Conservation (phyloP, 2,329 filamentous ascomycete species). For the Xylariomycetidae sp. region DNA sequence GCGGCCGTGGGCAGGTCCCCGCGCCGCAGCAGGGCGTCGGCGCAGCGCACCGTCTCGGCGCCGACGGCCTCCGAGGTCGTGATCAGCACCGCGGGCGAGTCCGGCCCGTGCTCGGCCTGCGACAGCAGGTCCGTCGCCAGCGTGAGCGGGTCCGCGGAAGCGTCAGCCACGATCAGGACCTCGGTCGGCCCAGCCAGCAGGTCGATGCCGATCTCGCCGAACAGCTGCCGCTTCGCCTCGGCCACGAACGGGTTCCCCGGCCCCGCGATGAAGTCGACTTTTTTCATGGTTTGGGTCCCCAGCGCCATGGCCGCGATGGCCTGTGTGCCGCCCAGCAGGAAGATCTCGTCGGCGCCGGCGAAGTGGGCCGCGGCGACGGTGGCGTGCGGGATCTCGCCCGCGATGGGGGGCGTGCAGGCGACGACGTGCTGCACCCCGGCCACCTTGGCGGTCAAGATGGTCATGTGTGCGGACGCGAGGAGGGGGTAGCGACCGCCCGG, state of each 20-base stretch:
- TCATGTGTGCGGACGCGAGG: constrained; percentile 51
- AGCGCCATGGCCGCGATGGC: constrained; percentile 48
- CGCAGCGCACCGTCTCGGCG: constrained; percentile 29
- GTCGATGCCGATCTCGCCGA: constrained; percentile 50
- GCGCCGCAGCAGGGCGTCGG: constrained; percentile 35
- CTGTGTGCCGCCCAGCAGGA: constrained; percentile 37
- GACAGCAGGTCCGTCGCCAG: constrained; percentile 90
- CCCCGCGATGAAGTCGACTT: constrained; percentile 48
- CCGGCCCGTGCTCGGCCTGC: constrained; percentile 71
- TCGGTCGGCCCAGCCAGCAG: constrained; percentile 50
- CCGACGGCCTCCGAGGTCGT: constrained; percentile 39
- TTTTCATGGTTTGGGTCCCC: constrained; percentile 42
- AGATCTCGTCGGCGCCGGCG: constrained; percentile 17
- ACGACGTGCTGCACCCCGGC: constrained; percentile 47
- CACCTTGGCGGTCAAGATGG: constrained; percentile 49
- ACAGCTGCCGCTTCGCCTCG: constrained; percentile 49
- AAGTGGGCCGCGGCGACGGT: constrained; percentile 44
- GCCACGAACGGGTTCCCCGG: constrained; percentile 52
- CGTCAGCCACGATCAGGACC: constrained; percentile 79
- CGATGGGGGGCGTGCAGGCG: constrained; percentile 47
- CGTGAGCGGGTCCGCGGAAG: constrained; percentile 80
- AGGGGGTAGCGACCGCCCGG: constrained; percentile 49
- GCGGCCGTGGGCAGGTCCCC: constrained; percentile 36
- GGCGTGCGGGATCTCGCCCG: constrained; percentile 40
- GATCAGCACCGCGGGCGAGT: constrained; percentile 45